Conservation (phyloP, 2,329 filamentous ascomycete genomes). For the Fusarium acutatum region DNA sequence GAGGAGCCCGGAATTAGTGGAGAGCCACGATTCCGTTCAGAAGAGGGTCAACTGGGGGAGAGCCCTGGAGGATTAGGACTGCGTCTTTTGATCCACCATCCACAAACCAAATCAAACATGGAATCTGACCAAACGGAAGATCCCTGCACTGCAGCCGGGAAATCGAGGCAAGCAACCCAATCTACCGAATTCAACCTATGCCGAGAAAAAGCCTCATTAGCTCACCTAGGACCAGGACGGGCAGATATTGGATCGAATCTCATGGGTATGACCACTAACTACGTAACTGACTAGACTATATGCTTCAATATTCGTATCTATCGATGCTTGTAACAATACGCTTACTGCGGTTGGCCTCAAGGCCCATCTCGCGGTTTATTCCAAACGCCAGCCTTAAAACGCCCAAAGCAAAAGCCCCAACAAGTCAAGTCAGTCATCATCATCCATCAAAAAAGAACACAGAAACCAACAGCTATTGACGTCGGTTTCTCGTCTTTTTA, state of each 20-base stretch:
- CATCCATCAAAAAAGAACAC: slow-evolving; percentile 20
- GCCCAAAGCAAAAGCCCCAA: slow-evolving; percentile 31
- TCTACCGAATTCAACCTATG: background rate
- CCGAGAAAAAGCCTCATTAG: background rate
- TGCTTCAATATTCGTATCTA: slow-evolving; percentile 21
- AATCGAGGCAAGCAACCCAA: background rate
- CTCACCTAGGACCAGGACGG: background rate
- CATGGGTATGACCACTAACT: background rate
- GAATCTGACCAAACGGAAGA: background rate
- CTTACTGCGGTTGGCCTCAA: slow-evolving; percentile 30
- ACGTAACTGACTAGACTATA: background rate
- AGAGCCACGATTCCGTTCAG: background rate
- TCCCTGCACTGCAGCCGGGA: slow-evolving; percentile 25
- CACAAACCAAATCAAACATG: background rate
- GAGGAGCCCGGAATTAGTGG: slow-evolving; percentile 6
- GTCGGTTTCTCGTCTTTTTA: slow-evolving; percentile 69
- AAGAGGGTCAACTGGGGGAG: background rate
- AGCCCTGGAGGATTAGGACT: background rate
- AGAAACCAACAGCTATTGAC: slow-evolving; percentile 39
- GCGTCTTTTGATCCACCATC: slow-evolving; percentile 9
- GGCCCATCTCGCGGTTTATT: slow-evolving; percentile 25
- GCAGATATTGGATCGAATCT: background rate
- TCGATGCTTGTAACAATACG: slow-evolving; percentile 17
- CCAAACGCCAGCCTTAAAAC: slow-evolving; percentile 30
- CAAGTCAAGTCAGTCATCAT: slow-evolving; percentile 37